Conservation (phyloP, 805 yeast genomes). For the Yarrowia sp. region DNA sequence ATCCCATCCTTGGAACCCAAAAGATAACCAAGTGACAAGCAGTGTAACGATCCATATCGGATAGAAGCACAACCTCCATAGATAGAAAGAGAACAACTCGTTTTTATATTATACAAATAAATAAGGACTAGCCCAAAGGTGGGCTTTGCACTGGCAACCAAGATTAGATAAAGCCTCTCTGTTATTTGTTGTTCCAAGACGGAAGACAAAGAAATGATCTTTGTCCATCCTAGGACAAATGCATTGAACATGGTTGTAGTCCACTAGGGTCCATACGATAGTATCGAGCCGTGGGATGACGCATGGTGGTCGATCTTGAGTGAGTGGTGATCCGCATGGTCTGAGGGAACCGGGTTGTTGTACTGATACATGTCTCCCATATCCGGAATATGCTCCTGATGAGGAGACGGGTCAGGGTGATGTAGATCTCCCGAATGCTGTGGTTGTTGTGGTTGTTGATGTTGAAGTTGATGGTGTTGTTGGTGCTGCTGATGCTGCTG, state of each 20-base stretch:
- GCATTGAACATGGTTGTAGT: not conserved
- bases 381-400: not conserved
- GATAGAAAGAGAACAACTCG: not conserved
- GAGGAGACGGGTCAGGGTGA: not conserved
- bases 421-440: not conserved
- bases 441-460: not conserved
- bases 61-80: not conserved
- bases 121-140: conserved; percentile 2
- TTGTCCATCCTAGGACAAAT: not conserved
- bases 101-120: conserved; percentile 18
- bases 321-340: not conserved
- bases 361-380: not conserved
- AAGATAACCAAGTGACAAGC: not conserved
- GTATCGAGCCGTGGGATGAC: not conserved
- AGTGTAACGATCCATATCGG: no score
- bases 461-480: not conserved
- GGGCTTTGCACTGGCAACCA: not conserved
- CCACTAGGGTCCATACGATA: not conserved
- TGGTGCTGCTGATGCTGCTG: not conserved
- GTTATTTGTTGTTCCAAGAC: not conserved
- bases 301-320: not conserved
- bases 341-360: not conserved
- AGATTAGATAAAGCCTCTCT: not conserved
- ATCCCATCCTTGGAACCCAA: conserved; percentile 8
- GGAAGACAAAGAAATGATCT: not conserved